These are phyloP conservation scores for Thalassia testudinum DNA, from an alignment of 116 monocot genomes.

Conservation along the genomic window DNA sequence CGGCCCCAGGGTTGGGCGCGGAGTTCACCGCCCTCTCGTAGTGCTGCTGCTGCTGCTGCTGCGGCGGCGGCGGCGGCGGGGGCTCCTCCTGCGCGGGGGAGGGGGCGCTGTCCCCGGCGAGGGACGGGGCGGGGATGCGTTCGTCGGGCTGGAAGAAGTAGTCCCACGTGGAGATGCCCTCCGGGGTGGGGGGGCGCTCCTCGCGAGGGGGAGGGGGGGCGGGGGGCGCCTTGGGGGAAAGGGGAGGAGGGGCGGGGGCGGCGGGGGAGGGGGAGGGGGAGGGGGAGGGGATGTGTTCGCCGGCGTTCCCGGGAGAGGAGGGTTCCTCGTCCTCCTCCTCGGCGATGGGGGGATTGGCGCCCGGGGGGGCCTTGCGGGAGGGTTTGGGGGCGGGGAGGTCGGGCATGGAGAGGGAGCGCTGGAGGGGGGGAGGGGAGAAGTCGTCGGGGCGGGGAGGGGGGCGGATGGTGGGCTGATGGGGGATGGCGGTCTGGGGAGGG, in stretches of 20 bases:
- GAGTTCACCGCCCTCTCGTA: neutral
- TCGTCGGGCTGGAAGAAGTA: slow-evolving; percentile 55
- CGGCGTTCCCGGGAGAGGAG: neutral
- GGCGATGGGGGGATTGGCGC: slow-evolving; percentile 2
- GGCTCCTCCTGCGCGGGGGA: no score
- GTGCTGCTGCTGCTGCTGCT: slow-evolving; percentile 4
- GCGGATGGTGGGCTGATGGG: slow-evolving; percentile 14
- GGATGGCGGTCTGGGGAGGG: slow-evolving; percentile 3
- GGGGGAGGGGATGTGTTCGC: neutral
- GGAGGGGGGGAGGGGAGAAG: slow-evolving; percentile 24
- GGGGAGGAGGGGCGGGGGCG: slow-evolving; percentile 1
- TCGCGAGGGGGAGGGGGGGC: slow-evolving; percentile 9
- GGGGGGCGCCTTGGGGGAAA: no score
- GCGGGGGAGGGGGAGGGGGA: slow-evolving; percentile 7
- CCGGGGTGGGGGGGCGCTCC: slow-evolving; percentile 25
- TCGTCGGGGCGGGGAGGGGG: slow-evolving; percentile 35
- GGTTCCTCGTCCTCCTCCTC: slow-evolving; percentile 15
- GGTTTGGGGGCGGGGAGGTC: slow-evolving; percentile 19
- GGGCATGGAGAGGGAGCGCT: slow-evolving; percentile 52
- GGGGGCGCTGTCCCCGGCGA: no score
- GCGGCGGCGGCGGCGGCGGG: slow-evolving; percentile 17
- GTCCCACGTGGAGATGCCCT: slow-evolving; percentile 20
- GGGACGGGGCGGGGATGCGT: slow-evolving; percentile 20
- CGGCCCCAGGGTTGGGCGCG: slow-evolving; percentile 1
- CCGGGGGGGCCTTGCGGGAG: neutral